These are phyloP conservation scores for Paramyrothecium roridum DNA, from an alignment of 2,329 filamentous ascomycete species.

Conservation along the genomic window DNA sequence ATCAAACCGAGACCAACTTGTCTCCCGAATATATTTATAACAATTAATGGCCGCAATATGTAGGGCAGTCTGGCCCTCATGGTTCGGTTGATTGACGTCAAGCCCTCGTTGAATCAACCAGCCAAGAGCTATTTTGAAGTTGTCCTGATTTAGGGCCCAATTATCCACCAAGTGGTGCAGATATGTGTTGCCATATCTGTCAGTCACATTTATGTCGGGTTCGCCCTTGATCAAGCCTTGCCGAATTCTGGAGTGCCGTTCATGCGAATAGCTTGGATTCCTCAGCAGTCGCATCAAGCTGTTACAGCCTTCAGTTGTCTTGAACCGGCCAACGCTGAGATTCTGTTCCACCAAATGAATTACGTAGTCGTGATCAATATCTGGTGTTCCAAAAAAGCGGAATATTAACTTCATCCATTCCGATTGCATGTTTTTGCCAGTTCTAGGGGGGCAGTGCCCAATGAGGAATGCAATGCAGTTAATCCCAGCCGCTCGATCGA, in stretches of 20 bases:
- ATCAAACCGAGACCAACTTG: too few relatives aligned
- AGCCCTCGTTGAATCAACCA: too few relatives aligned
- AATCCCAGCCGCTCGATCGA: not conserved
- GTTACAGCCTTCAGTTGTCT: not conserved
- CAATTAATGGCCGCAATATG: too few relatives aligned
- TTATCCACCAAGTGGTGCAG: not conserved
- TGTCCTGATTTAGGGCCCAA: not conserved
- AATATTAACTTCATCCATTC: not conserved
- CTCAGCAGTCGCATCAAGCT: not conserved
- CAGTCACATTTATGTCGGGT: not conserved
- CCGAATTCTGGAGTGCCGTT: not conserved
- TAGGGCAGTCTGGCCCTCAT: too few relatives aligned
- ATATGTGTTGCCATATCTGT: not conserved
- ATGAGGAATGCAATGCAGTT: not conserved
- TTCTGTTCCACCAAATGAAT: not conserved
- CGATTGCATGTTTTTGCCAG: not conserved
- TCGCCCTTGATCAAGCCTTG: not conserved
- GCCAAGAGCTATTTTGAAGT: too few relatives aligned
- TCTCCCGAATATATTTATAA: too few relatives aligned
- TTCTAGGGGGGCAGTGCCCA: not conserved
- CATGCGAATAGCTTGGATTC: not conserved
- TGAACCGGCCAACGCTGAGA: not conserved
- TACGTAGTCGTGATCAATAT: not conserved
- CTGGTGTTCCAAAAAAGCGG: not conserved
- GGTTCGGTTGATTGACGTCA: too few relatives aligned